Evolutionary conservation across 2,329 filamentous ascomycete genomes (phyloP).

Genomic region (Pseudopyrenochaeta lycopersici): DNA sequence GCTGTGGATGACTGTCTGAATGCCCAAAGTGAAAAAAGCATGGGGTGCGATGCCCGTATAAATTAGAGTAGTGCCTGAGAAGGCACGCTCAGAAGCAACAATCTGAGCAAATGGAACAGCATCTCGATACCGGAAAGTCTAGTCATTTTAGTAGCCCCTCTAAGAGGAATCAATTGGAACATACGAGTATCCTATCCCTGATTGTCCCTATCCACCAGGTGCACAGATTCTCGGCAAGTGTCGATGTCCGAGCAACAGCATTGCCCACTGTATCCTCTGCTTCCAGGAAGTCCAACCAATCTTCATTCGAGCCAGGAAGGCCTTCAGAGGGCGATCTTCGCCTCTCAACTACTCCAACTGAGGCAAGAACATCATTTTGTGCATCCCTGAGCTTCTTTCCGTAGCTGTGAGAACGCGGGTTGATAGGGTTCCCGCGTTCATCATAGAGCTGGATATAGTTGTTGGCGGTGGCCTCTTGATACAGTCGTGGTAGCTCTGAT

Average conservation of each 20-base stretch:
- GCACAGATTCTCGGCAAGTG: slow-evolving; percentile 37
- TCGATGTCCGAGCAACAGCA: slow-evolving; percentile 30
- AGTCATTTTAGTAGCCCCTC: not conserved
- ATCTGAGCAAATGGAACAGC: slow-evolving; percentile 36
- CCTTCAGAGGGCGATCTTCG: slow-evolving; percentile 36
- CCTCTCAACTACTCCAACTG: slow-evolving; percentile 58
- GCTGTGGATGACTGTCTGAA: slow-evolving; percentile 29
- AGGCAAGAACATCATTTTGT: slow-evolving; percentile 58
- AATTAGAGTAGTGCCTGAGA: slow-evolving; percentile 30
- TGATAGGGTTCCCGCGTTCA: slow-evolving; percentile 55
- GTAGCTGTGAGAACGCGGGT: slow-evolving; percentile 50
- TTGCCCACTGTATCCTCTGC: slow-evolving; percentile 42
- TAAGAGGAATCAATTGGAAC: not conserved
- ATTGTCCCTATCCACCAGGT: slow-evolving; percentile 48
- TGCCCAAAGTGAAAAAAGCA: slow-evolving; percentile 27
- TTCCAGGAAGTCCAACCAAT: slow-evolving; percentile 40
- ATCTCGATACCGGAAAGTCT: slow-evolving; percentile 40
- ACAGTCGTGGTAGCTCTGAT: slow-evolving; percentile 31
- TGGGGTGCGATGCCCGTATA: slow-evolving; percentile 39
- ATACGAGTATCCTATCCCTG: slow-evolving; percentile 38
- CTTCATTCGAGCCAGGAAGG: slow-evolving; percentile 37
- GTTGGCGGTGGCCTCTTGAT: slow-evolving; percentile 32
- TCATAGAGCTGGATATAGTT: slow-evolving; percentile 54
- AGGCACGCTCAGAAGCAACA: slow-evolving; percentile 28
- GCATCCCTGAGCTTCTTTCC: slow-evolving; percentile 54